Percentiles rank a stretch among this genome's conserved stretches.
phyloP scores from a whole-genome alignment of 371 early-diverging fungal species.

The Rhizopus microsporus region DNA sequence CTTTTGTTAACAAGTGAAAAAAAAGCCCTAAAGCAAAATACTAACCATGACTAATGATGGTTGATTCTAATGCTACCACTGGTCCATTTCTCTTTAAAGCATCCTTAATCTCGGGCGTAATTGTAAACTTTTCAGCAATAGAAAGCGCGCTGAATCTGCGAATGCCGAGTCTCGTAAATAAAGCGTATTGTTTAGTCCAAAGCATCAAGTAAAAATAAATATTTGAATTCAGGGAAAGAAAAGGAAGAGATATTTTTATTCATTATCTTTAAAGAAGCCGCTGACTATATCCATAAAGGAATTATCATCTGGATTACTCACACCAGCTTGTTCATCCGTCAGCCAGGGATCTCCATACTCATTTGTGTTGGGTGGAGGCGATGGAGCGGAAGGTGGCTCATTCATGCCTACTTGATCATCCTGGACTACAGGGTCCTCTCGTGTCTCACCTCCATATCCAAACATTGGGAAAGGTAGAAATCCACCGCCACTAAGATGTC shows the following conservation, averaged over 20 bases:
- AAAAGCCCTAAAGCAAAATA: background rate
- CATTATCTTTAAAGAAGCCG: constrained; percentile 26
- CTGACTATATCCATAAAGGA: constrained; percentile 25
- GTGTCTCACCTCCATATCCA: constrained; percentile 38
- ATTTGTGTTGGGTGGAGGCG: constrained; percentile 20
- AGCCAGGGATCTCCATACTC: constrained; percentile 46
- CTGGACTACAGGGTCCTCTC: background rate
- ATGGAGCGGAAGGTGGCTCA: constrained; percentile 6
- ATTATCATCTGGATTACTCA: constrained; percentile 33
- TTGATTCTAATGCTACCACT: constrained; percentile 92
- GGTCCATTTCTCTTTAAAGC: constrained; percentile 70
- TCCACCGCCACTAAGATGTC: constrained; percentile 31
- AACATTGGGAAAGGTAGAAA: constrained; percentile 51
- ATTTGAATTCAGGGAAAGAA: background rate
- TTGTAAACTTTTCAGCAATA: constrained; percentile 13
- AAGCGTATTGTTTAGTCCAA: background rate
- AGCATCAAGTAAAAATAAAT: background rate
- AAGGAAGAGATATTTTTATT: constrained; percentile 13
- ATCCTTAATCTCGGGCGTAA: constrained; percentile 48
- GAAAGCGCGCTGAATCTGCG: constrained; percentile 14
- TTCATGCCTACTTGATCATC: background rate
- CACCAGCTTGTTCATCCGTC: constrained; percentile 47
- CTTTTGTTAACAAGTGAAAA: background rate
- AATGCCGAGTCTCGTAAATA: background rate
- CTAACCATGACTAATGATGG: constrained; percentile 91